phyloP scores from a whole-genome alignment of 768 basidiomycete genomes.

The Termitomyces sp. region DNA sequence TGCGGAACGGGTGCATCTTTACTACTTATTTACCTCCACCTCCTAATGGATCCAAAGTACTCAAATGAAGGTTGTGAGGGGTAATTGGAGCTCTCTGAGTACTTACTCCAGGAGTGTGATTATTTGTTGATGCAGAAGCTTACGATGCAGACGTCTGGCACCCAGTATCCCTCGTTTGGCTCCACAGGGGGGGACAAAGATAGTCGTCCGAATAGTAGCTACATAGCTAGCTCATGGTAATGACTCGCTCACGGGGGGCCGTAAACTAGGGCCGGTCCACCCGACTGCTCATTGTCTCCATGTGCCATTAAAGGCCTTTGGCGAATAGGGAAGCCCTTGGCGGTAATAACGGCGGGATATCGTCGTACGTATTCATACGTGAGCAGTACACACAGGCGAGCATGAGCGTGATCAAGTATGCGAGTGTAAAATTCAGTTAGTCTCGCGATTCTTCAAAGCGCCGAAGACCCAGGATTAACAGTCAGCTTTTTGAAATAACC shows the following conservation, averaged over 20 bases:
- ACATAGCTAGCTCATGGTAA: background rate
- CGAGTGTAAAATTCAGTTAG: background rate
- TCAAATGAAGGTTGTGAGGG: too few relatives aligned
- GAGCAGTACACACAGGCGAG: background rate
- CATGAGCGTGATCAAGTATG: background rate
- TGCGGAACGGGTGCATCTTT: slow-evolving; percentile 2
- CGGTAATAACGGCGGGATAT: background rate
- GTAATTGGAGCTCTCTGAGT: too few relatives aligned
- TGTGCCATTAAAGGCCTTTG: too few relatives aligned
- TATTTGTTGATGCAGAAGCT: background rate
- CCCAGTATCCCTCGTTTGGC: too few relatives aligned
- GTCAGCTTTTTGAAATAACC: background rate
- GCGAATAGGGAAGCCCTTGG: background rate
- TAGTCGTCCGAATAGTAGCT: too few relatives aligned
- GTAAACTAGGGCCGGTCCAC: background rate
- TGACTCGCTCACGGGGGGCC: background rate
- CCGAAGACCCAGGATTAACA: slow-evolving; percentile 7
- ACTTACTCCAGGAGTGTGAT: background rate
- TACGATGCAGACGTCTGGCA: too few relatives aligned
- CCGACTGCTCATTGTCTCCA: background rate
- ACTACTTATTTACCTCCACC: too few relatives aligned
- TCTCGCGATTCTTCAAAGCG: background rate
- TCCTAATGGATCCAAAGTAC: too few relatives aligned
- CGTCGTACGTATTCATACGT: background rate
- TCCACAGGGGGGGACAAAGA: too few relatives aligned